Evolutionary conservation across 129 eudicot species (phyloP).

Genomic region (Pulicaria dysenterica): DNA sequence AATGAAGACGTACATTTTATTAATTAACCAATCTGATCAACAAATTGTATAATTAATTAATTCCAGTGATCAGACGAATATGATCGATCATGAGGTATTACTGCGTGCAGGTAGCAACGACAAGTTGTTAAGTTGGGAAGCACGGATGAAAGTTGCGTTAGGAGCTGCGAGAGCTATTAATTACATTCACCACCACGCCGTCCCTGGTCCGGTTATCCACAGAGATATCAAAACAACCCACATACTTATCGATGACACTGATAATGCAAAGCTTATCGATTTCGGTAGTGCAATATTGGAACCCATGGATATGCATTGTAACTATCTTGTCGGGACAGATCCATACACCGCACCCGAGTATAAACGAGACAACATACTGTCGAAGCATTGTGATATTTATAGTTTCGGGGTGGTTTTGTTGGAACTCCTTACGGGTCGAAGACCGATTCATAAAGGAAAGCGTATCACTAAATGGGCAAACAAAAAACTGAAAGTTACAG

Average conservation of each 20-base stretch:
- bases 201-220: conserved; percentile 4
- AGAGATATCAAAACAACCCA: conserved; percentile 8
- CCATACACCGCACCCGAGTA: not conserved
- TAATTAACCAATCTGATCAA: too few species aligned
- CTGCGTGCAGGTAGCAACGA: too few species aligned
- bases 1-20: too few species aligned
- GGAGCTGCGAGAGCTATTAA: conserved; percentile 3
- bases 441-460: not conserved
- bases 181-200: not conserved
- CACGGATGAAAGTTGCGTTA: not conserved
- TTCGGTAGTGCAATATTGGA: not conserved
- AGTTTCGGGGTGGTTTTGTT: not conserved
- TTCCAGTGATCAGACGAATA: not conserved
- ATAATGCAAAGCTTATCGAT: not conserved
- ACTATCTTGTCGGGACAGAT: not conserved
- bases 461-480: not conserved
- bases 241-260: not conserved
- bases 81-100: not conserved
- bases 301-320: not conserved
- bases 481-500: not conserved
- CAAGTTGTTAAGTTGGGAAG: not conserved
- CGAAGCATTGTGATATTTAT: not conserved
- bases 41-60: too few species aligned
- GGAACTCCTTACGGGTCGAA: not conserved
- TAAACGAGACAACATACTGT: not conserved